phyloP scores from a whole-genome alignment of 352 stramenopile species.

The Sclerospora graminicola region DNA sequence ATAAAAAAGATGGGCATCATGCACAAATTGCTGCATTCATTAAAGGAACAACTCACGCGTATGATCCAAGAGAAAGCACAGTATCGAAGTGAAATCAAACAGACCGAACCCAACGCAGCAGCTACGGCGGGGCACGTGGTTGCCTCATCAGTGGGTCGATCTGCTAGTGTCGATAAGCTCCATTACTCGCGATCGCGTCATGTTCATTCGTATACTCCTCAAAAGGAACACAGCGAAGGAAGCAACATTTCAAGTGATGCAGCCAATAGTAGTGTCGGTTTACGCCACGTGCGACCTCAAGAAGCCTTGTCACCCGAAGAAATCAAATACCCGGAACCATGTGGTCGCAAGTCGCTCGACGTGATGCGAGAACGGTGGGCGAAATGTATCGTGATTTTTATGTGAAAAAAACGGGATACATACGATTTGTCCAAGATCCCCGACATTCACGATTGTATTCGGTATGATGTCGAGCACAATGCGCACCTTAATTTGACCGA shows the following conservation, averaged over 20 bases:
- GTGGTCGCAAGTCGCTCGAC: slow-evolving; percentile 71
- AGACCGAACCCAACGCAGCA: slow-evolving; percentile 32
- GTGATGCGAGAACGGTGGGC: slow-evolving; percentile 88
- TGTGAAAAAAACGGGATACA: slow-evolving; percentile 83
- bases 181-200: slow-evolving; percentile 34
- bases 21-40: slow-evolving; percentile 87
- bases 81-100: slow-evolving; percentile 38
- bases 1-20: slow-evolving; percentile 90
- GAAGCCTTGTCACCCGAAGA: slow-evolving; percentile 39
- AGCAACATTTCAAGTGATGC: slow-evolving; percentile 27
- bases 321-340: slow-evolving; percentile 68
- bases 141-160: slow-evolving; percentile 41
- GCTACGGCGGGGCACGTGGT: slow-evolving; percentile 16
- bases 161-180: slow-evolving; percentile 56
- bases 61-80: slow-evolving; percentile 72
- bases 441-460: slow-evolving; percentile 97
- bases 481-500: slow-evolving; percentile 88
- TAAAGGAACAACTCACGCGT: slow-evolving; percentile 88
- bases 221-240: slow-evolving; percentile 26
- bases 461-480: slow-evolving; percentile 98
- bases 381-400: slow-evolving; percentile 96
- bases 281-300: slow-evolving; percentile 15
- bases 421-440: slow-evolving; percentile 97
- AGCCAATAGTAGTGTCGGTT: slow-evolving; percentile 22
- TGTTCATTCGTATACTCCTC: slow-evolving; percentile 40